These are phyloP conservation scores for Mortierella sp. DNA, from an alignment of 371 early-diverging fungal species.

Conservation along the genomic window DNA sequence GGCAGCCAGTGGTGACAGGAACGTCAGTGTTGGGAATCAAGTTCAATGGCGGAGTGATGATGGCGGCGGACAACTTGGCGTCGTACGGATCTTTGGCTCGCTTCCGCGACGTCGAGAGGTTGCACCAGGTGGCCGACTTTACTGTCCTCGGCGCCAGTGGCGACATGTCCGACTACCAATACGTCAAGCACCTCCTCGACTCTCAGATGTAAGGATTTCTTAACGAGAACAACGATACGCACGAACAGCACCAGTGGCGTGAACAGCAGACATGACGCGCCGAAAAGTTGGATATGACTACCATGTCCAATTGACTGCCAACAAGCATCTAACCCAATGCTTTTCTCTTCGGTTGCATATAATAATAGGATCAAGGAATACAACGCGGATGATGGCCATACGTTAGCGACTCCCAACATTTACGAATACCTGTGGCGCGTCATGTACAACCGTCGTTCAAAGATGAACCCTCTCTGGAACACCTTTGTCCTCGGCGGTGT, in stretches of 20 bases:
- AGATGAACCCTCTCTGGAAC: constrained; percentile 98
- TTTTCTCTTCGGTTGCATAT: neutral
- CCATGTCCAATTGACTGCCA: no score
- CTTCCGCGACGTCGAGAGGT: constrained; percentile 92
- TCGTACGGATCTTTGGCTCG: constrained; percentile 98
- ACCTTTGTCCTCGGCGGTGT: constrained; percentile 94
- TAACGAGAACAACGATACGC: neutral
- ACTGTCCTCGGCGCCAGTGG: constrained; percentile 96
- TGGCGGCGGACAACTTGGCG: constrained; percentile 96
- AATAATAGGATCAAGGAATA: constrained; percentile 85
- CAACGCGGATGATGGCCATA: constrained; percentile 92
- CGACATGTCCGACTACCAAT: constrained; percentile 96
- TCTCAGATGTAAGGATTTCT: constrained; percentile 76
- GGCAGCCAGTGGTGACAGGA: constrained; percentile 95
- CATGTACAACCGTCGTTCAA: constrained; percentile 95
- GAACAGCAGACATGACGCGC: neutral
- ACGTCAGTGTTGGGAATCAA: constrained; percentile 97
- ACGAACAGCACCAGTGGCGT: no score
- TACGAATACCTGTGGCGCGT: constrained; percentile 92
- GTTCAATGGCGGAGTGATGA: constrained; percentile 98
- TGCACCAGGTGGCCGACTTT: constrained; percentile 83
- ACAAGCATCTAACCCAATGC: neutral
- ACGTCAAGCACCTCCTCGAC: constrained; percentile 89
- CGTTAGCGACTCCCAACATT: constrained; percentile 86
- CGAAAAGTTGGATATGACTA: no score